Evolutionary conservation across 1,284 basidiomycete species (phyloP).

Genomic region (Anthracocystis walkeri): DNA sequence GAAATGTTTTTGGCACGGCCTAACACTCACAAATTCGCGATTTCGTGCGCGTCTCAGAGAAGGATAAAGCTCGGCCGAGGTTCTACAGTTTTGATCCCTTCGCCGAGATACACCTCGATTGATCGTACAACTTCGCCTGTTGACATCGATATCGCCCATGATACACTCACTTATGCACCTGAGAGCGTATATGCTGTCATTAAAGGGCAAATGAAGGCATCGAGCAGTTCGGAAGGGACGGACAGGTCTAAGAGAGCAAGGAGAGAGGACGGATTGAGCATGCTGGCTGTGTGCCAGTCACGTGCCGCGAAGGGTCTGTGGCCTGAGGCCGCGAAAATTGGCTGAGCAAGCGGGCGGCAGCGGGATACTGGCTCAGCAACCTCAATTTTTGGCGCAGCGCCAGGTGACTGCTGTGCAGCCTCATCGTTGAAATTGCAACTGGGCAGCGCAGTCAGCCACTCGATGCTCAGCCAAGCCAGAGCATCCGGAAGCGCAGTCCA

Average conservation of each 20-base stretch:
- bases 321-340: not conserved
- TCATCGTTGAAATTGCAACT: not conserved
- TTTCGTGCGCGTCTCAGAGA: not conserved
- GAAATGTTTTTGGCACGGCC: not conserved
- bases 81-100: constrained; percentile 6
- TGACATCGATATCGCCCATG: not conserved
- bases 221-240: not conserved
- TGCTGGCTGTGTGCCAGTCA: not conserved
- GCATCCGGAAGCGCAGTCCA: not conserved
- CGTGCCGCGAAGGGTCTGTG: not conserved
- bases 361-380: not conserved
- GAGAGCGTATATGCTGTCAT: not conserved
- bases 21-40: not conserved
- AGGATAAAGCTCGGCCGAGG: constrained; percentile 13
- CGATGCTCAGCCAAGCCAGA: not conserved
- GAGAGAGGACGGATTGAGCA: not conserved
- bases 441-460: constrained; percentile 12
- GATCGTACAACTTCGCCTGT: not conserved
- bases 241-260: not conserved
- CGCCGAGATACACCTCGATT: not conserved
- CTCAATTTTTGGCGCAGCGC: not conserved
- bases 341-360: not conserved
- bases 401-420: constrained; percentile 36
- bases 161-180: not conserved
- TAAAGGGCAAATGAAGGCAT: not conserved